Conservation (phyloP, 1,139 yeast species). For the Pneumocystis wakefieldiae region DNA sequence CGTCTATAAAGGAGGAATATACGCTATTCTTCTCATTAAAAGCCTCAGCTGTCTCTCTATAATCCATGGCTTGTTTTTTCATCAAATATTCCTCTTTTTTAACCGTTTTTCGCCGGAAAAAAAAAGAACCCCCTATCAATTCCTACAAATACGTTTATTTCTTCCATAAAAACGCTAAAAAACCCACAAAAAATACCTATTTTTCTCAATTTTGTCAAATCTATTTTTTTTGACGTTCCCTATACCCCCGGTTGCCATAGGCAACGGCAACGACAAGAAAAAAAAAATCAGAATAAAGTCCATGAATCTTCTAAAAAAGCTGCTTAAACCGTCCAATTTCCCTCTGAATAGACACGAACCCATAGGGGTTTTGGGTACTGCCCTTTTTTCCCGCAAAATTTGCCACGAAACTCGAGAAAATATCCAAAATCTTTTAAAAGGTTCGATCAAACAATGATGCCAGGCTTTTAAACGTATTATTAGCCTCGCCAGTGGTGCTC, state of each 20-base stretch:
- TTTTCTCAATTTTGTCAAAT: not conserved
- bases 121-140: not conserved
- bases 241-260: not conserved
- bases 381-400: not conserved
- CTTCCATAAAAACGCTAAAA: no score
- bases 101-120: not conserved
- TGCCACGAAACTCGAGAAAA: not conserved
- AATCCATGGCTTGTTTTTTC: not conserved
- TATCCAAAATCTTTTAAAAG: not conserved
- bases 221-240: not conserved
- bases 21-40: not conserved
- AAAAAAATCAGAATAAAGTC: not conserved
- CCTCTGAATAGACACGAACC: not conserved
- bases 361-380: not conserved
- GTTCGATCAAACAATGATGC: not conserved
- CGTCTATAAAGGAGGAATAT: not conserved
- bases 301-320: not conserved
- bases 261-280: not conserved
- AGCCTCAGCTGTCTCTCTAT: not conserved
- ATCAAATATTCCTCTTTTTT: not conserved
- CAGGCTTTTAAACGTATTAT: not conserved
- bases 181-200: not conserved
- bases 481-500: conserved; percentile 55
- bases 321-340: not conserved
- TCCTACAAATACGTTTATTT: no score